Evolutionary conservation across 1,284 basidiomycete genomes (phyloP), one percentile per base, ranked within the genome.

Genomic region (Ustilago curta): DNA sequence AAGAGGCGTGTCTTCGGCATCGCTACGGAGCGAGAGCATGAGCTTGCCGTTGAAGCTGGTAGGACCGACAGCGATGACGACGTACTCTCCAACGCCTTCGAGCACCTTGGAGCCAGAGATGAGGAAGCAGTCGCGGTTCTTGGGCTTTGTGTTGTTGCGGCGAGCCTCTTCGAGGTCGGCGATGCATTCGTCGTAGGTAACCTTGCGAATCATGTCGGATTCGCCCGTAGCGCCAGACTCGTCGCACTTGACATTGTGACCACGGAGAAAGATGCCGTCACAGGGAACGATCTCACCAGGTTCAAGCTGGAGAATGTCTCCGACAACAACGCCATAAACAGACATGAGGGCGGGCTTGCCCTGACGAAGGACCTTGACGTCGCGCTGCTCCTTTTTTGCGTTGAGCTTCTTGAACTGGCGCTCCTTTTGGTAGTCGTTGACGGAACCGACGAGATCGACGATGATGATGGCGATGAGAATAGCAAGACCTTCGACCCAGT

Each of bases 401-500:
- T 97, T 97, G 57, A 99, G 89, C 40, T 88, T 88, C 81, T 92
- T 91, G 87, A 99, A 98, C 86, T 99, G 96, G 8, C 91, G 90
- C 85, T 99, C 96, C 87, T 99, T 98, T 86, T 98, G 95, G 91
- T 93, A 99, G 84, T 95, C 94, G 82, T 94, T 95, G 40, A 95
- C 70, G 25, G 93, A 93, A 40, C 93, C 94, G 54, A 95, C 93
- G 49, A 77, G 64, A 35, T 79, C 78, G 45, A 84, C 80, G 51
- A 88, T 86, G 76, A 87, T 85, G 65, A 96, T 91, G 7, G 97
- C 97, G 59, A 95, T 89, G 77, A 97, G 90, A 83, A 99, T 99
- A 8, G 96, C 94, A 14, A 99, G 94, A 81, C 97, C 97, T 87
- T 99, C 96, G 4, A 99, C 94, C 95, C 96, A 99, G 81, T 98